phyloP scores from a whole-genome alignment of 352 stramenopile genomes.

The Phytophthora litchii region DNA sequence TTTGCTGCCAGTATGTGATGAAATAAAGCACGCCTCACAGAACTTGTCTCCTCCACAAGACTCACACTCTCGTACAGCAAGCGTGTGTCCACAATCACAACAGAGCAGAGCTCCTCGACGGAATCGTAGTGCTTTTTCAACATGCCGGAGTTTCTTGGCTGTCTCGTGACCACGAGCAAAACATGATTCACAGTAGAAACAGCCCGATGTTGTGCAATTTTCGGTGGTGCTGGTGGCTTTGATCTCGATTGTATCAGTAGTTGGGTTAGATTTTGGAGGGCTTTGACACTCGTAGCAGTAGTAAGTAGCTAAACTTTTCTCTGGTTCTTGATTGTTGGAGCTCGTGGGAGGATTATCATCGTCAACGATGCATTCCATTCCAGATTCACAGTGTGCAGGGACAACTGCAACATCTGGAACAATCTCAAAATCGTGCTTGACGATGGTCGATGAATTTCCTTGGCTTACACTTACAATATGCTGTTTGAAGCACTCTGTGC shows the following conservation, averaged over 20 bases:
- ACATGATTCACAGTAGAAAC: constrained; percentile 75
- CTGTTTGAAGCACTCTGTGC: constrained; percentile 55
- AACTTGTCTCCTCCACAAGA: constrained; percentile 67
- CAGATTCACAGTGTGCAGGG: constrained; percentile 40
- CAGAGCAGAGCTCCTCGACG: constrained; percentile 53
- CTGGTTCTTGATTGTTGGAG: constrained; percentile 16
- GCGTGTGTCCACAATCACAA: constrained; percentile 47
- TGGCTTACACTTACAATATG: constrained; percentile 38
- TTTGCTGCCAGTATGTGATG: constrained; percentile 33
- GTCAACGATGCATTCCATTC: constrained; percentile 13
- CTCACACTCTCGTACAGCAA: constrained; percentile 56
- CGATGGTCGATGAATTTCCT: constrained; percentile 26
- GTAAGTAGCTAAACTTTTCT: constrained; percentile 39
- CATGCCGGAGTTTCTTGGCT: constrained; percentile 45
- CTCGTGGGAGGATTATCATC: neutral
- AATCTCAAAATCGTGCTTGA: constrained; percentile 63
- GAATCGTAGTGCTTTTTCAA: constrained; percentile 56
- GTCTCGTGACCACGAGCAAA: constrained; percentile 57
- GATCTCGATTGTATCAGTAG: neutral
- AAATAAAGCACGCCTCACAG: constrained; percentile 57
- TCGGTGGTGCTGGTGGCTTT: neutral
- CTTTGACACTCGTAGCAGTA: constrained; percentile 45
- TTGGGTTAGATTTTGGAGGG: neutral
- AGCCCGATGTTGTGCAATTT: constrained; percentile 13
- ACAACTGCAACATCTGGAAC: constrained; percentile 31